phyloP scores from a whole-genome alignment of 2,329 filamentous ascomycete species.

The Botryosphaeria dothidea region DNA sequence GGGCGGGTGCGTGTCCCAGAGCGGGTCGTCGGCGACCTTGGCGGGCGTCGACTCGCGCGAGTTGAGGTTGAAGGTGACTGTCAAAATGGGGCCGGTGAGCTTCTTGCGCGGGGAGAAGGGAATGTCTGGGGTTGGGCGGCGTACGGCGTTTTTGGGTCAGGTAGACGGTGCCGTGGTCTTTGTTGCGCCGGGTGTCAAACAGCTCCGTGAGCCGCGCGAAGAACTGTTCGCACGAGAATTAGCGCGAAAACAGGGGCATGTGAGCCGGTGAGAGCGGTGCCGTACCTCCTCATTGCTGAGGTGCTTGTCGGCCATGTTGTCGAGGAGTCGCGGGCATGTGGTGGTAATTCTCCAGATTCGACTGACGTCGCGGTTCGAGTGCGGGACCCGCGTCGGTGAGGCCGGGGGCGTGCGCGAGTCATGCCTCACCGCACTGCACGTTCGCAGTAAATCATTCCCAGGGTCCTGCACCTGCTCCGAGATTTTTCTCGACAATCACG shows the following conservation, averaged over 20 bases:
- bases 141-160: conserved; percentile 76
- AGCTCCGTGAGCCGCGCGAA: conserved; percentile 68
- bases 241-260: background rate
- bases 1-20: conserved; percentile 62
- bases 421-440: background rate
- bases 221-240: conserved; percentile 58
- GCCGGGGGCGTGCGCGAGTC: conserved; percentile 22
- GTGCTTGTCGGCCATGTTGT: conserved; percentile 42
- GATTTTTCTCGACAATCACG: conserved; percentile 28
- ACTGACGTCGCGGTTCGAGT: conserved; percentile 16
- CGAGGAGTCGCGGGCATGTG: conserved; percentile 3
- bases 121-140: background rate
- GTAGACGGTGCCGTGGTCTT: conserved; percentile 72
- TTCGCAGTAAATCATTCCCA: conserved; percentile 3
- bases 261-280: conserved; percentile 8
- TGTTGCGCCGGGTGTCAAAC: conserved; percentile 66
- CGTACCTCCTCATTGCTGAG: conserved; percentile 63
- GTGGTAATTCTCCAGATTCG: background rate
- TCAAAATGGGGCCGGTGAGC: background rate
- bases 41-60: background rate
- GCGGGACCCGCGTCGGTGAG: background rate
- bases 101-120: background rate
- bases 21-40: conserved; percentile 50
- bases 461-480: conserved; percentile 2
- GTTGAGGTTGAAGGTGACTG: conserved; percentile 42